Percentiles rank a stretch among this genome's conserved stretches.
Conservation (phyloP, 2,329 filamentous ascomycete species). For the Aureobasidium sp. region DNA sequence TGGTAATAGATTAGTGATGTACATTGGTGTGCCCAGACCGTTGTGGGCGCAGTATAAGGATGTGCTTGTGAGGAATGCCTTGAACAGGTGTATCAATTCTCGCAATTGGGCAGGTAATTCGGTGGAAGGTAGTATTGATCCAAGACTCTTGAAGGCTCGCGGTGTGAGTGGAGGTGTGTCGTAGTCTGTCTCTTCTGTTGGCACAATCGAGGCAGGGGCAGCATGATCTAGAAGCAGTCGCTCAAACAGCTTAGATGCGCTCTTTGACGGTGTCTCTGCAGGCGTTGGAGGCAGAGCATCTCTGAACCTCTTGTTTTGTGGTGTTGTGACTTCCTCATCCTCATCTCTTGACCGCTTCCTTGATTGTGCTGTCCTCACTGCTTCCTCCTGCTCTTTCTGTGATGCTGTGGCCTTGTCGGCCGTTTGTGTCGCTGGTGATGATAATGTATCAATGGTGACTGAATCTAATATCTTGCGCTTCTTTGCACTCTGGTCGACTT, state of each 20-base stretch:
- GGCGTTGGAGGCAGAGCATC: conserved; percentile 33
- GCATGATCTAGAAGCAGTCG: conserved; percentile 31
- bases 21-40: conserved; percentile 48
- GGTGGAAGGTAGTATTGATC: conserved; percentile 1
- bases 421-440: background rate
- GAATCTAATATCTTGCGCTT: conserved; percentile 15
- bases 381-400: background rate
- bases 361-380: background rate
- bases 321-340: conserved; percentile 27
- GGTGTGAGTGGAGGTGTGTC: conserved; percentile 39
- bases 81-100: conserved; percentile 50
- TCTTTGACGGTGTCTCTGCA: conserved; percentile 38
- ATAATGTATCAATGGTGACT: conserved; percentile 3
- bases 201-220: conserved; percentile 9
- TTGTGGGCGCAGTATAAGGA: conserved; percentile 57
- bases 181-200: conserved; percentile 25
- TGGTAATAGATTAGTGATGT: conserved; percentile 44
- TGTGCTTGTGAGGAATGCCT: conserved; percentile 54
- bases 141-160: conserved; percentile 20
- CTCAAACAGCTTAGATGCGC: conserved; percentile 37
- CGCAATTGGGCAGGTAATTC: conserved; percentile 46
- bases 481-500: background rate
- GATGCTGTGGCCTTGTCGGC: background rate
- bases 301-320: conserved; percentile 36
- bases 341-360: conserved; percentile 22